Evolutionary conservation across 306 rosid genomes (phyloP).

Genomic region (Adenanthera pavonina): DNA sequence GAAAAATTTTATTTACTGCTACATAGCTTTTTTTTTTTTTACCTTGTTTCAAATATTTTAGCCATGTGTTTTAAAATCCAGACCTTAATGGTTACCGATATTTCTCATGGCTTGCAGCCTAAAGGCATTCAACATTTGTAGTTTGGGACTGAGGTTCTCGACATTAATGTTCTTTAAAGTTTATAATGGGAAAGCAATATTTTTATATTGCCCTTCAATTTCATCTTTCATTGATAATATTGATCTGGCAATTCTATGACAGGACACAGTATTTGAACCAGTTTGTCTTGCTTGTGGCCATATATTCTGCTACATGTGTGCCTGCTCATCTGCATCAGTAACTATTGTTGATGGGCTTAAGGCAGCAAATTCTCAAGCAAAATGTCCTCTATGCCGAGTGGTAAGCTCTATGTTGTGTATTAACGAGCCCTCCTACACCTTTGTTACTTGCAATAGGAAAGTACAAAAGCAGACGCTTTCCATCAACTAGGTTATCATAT

Average conservation of each 20-base stretch:
- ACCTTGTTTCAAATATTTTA: conserved; percentile 14
- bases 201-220: conserved; percentile 12
- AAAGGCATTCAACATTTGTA: conserved; percentile 15
- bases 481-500: background rate
- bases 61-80: conserved; percentile 15
- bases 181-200: conserved; percentile 4
- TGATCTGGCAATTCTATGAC: conserved; percentile 31
- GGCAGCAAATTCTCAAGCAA: conserved; percentile 56
- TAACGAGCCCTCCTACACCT: conserved; percentile 16
- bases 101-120: conserved; percentile 23
- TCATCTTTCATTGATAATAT: conserved; percentile 18
- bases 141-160: conserved; percentile 1
- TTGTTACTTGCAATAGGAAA: background rate
- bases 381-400: conserved; percentile 89
- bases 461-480: background rate
- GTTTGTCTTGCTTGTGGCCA: conserved; percentile 94
- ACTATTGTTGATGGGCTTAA: conserved; percentile 76
- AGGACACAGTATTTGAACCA: conserved; percentile 96
- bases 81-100: conserved; percentile 2
- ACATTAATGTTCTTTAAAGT: background rate
- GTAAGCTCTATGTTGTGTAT: conserved; percentile 43
- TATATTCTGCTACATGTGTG: conserved; percentile 90
- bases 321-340: conserved; percentile 90
- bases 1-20: background rate
- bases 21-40: background rate